Base-by-base conservation (phyloP, 192 early-diverging fungal genomes). In the Rhizophagus clarus region DNA sequence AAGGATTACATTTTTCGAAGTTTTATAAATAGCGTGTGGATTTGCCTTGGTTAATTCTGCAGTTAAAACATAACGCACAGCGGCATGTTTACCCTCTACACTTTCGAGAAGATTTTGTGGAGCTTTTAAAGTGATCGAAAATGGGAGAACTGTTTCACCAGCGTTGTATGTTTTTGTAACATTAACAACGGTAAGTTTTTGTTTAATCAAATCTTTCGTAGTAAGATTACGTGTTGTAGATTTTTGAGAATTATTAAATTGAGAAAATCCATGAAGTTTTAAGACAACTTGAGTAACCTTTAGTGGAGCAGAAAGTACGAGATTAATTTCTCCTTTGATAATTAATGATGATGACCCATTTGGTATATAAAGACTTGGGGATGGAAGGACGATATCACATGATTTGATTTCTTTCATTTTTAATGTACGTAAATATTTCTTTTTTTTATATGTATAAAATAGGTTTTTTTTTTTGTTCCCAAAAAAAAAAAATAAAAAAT, bases 211-310 rank as follows among this genome's bases (percentile, higher is more conserved):
- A 79, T 79, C 77, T 79, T 79, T 79, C 2, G 61, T 67, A 0
- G 32, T 71, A 28, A 79, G 28, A 60, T 79, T 79, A 24, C 77
- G 42, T 61, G 69, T 79, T 26, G 67, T 24, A 29, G 68, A 4
- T 71, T 79, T 79, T 71, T 79, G 77, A 24, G 77, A 79, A 34
- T 79, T 69, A 71, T 79, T 40, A 69, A 60, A 71, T 71, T 79
- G 77, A 32, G 77, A 70, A 71, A 40, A 79, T 70, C 77, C 77
- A 60, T 79, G 77, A 40, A 79, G 64, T 15, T 79, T 79, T 61
- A 71, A n/a, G 8, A 79, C 67, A 60, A 70, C 64, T 61, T 79
- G 77, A 69, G 60, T 79, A 37, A 79, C 63, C 61, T 79, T 79
- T 51, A 79, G 20, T 61, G 77, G 49, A 32, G 77, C 5, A 3